Percentiles rank a stretch among this genome's conserved stretches.
phyloP scores from a whole-genome alignment of 768 basidiomycete species.

The Termitomyces sp. region DNA sequence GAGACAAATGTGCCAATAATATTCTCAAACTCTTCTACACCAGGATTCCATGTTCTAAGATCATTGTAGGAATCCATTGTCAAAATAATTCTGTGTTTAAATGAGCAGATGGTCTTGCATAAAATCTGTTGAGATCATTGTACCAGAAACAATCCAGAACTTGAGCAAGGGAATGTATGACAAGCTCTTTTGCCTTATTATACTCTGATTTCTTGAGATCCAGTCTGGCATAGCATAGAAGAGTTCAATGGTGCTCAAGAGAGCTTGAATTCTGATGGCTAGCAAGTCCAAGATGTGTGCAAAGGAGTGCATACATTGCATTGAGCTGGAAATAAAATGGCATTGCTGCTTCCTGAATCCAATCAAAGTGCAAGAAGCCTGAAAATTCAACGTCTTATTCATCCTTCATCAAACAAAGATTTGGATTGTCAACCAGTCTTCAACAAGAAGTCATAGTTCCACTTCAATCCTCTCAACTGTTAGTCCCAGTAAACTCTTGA shows the following conservation, averaged over 20 bases:
- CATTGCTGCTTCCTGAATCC: slow-evolving; percentile 14
- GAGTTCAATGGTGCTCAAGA: slow-evolving; percentile 10
- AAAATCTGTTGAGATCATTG: too few species aligned
- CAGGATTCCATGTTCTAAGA: slow-evolving; percentile 2
- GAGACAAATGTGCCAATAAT: not conserved
- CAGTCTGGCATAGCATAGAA: slow-evolving; percentile 4
- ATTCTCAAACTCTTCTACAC: not conserved
- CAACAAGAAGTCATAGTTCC: slow-evolving; percentile 7
- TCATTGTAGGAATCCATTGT: not conserved
- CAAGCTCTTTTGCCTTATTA: too few species aligned
- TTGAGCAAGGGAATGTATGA: not conserved
- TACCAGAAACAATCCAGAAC: not conserved
- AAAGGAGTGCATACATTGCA: slow-evolving; percentile 8
- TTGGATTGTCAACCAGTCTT: slow-evolving; percentile 12
- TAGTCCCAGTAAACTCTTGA: slow-evolving; percentile 1
- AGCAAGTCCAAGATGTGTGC: slow-evolving; percentile 6
- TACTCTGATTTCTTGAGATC: slow-evolving; percentile 13
- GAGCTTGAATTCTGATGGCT: slow-evolving; percentile 8
- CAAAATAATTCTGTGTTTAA: not conserved
- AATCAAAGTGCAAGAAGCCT: slow-evolving; percentile 3
- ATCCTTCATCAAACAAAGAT: slow-evolving; percentile 8
- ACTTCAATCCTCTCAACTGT: slow-evolving; percentile 4
- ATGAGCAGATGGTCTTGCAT: not conserved
- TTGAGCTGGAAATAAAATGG: slow-evolving; percentile 15
- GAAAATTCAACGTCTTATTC: slow-evolving; percentile 3